Evolutionary conservation across 768 basidiomycete species (phyloP), one percentile per base, ranked within the genome.

Genomic region (Boletus subparvulus): DNA sequence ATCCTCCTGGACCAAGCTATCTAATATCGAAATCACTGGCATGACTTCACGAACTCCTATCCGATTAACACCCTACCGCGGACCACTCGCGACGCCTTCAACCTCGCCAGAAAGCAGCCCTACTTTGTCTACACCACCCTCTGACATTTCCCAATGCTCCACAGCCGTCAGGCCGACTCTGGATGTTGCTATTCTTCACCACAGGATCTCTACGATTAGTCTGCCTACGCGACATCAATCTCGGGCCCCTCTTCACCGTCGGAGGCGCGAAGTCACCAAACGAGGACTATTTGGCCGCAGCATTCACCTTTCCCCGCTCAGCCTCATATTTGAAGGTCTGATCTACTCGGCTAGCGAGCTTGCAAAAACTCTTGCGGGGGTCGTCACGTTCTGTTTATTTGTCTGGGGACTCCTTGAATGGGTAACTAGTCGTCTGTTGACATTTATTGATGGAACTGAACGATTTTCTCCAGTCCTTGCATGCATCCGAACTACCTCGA

Each of bases 41-140:
- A 69, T 69, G 69, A 64, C 45, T 52, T 62, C 67, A 61, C 66
- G 55, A 52, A 66, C 67, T 21, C 69, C 66, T 28, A 54, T 65
- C 30, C 61, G 62, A 47, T 33, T 61, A 33, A 67, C 65, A 6
- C 57, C 67, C 19, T 54, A 69, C 28, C 66, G 67, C 0, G 69
- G 69, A 52, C 69, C 69, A 12, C 69, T 70, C 1, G 65, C 67
- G 30, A 65, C 65, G 14, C 69, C 68, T 39, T 35, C 60, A 3
- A 42, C 56, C 9, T 64, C 62, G 0, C 50, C 58, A 4, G 61
- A 65, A 45, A 60, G 61, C 43, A 65, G 60, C 36, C 58, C 61
- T n/a, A 66, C 47, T 7, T 39, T 13, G 26, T 61, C 65, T 26
- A 48, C 57, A 11, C 59, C 62, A 5, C 57, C 55, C 30, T 49